These are phyloP conservation scores for Phytopythium cucurbitacearum DNA, from an alignment of 352 stramenopile genomes.

Conservation along the genomic window DNA sequence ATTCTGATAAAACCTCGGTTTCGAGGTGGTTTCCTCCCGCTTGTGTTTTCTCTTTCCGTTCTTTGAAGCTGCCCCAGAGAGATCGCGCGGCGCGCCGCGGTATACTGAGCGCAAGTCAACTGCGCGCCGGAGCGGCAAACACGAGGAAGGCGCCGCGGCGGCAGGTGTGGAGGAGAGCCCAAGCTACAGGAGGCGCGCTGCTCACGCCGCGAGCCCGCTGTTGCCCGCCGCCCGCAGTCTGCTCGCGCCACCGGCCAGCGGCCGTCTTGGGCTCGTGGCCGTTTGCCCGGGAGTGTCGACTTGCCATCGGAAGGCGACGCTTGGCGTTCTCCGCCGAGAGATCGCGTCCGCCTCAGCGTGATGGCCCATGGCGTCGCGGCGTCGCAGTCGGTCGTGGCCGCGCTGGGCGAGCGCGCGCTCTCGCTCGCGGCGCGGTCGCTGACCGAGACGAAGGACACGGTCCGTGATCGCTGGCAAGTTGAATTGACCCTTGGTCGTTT, in stretches of 20 bases:
- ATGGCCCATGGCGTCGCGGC: slow-evolving; percentile 18
- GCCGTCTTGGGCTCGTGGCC: too few species aligned
- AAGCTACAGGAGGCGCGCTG: too few species aligned
- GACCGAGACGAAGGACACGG: slow-evolving; percentile 70
- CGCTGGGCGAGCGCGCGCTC: slow-evolving; percentile 37
- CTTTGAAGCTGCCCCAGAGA: slow-evolving; percentile 20
- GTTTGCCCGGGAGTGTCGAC: too few species aligned
- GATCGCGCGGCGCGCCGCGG: slow-evolving; percentile 8
- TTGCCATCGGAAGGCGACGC: too few species aligned
- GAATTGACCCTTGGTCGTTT: not conserved
- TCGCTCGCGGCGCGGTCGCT: slow-evolving; percentile 60
- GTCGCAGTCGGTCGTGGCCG: slow-evolving; percentile 19
- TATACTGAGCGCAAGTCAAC: slow-evolving; percentile 19
- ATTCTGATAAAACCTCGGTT: slow-evolving; percentile 1
- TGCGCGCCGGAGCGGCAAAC: not conserved
- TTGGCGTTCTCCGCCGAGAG: too few species aligned
- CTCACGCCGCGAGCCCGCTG: too few species aligned
- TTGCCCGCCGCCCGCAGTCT: too few species aligned
- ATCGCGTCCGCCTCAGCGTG: slow-evolving; percentile 13
- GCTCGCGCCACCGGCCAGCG: too few species aligned
- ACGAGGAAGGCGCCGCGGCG: too few species aligned
- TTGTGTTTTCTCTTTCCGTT: slow-evolving; percentile 1
- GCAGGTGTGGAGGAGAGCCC: too few species aligned
- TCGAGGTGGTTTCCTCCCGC: not conserved
- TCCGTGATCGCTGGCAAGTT: slow-evolving; percentile 16